These are phyloP conservation scores for Luffa aegyptiaca DNA, from an alignment of 306 rosid genomes.

Conservation along the genomic window DNA sequence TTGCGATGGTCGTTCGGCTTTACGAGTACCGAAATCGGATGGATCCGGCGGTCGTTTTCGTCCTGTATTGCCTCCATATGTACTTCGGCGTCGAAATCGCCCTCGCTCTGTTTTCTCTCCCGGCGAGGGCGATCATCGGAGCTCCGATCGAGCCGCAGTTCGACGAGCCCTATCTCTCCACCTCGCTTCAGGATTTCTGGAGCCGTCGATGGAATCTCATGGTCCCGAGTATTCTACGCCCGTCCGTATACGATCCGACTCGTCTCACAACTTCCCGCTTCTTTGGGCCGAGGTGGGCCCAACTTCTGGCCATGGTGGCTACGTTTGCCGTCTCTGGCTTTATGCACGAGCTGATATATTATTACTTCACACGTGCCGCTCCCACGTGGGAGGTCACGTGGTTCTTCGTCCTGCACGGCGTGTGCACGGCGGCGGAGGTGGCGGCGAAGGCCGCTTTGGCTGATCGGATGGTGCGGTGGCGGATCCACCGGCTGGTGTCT, in stretches of 20 bases:
- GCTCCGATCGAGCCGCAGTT: conserved; percentile 50
- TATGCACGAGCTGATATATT: conserved; percentile 58
- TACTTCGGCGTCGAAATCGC: conserved; percentile 39
- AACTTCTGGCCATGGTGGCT: conserved; percentile 6
- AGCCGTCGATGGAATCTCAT: conserved; percentile 77
- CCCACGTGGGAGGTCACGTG: conserved; percentile 87
- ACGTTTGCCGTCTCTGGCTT: conserved; percentile 44
- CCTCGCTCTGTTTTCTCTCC: conserved; percentile 14
- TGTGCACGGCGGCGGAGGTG: conserved; percentile 36
- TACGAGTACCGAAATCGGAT: conserved; percentile 25
- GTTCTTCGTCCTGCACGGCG: conserved; percentile 54
- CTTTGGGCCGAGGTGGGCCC: conserved; percentile 18
- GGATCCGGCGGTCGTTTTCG: conserved; percentile 15
- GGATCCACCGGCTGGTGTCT: conserved; percentile 25
- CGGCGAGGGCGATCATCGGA: conserved; percentile 4
- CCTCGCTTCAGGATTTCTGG: conserved; percentile 84
- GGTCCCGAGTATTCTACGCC: conserved; percentile 45
- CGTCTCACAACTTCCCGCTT: neutral
- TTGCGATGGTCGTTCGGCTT: conserved; percentile 14
- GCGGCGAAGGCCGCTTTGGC: conserved; percentile 27
- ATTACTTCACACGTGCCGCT: conserved; percentile 36
- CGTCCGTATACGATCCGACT: conserved; percentile 29
- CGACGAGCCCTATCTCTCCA: conserved; percentile 46
- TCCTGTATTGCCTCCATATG: conserved; percentile 37
- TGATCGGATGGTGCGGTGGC: conserved; percentile 23